Evolutionary conservation across 2,329 filamentous ascomycete genomes (phyloP), one percentile per base, ranked within the genome.

Genomic region (Simplicillium sp.): DNA sequence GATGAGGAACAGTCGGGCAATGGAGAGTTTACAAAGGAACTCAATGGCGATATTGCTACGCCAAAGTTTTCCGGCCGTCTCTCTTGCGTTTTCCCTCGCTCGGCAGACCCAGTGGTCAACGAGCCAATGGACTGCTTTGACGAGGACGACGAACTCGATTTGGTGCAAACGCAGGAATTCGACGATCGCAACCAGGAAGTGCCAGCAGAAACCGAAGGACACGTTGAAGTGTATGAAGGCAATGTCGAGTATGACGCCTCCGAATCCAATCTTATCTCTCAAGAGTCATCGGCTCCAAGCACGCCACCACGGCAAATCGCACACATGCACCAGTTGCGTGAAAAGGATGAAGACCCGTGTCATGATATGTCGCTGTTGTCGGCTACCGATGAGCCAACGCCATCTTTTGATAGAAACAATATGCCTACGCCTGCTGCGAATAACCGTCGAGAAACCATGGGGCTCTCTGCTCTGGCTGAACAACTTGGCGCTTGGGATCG

Each of bases 401-500:
- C 51, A 6, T 46, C 58, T 5, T 52, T 53, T 3, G 52, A 58
- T 18, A 54, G 54, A 11, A 45, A 48, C 3, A 54, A 59, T 7
- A 64, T 65, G 3, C 51, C 62, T 2, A 73, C 71, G 1, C 71
- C 73, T 2, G 66, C 60, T 9, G 60, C 59, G 3, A 50, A 44
- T 14, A 43, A 44, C 17, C 51, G 57, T 18, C 52, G 58, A 15
- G 58, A 54, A 3, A 58, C 54, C 3, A 50, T 61, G 47, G 77
- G 78, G 2, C 82, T 84, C 46, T 83, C 79, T 2, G 77, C 80
- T 17, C 62, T 87, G 31, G 76, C 76, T 4, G 65, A 72, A 31
- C 73, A 81, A 50, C 61, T 86, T 4, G 71, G 65, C 44, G 67
- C 70, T 17, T 87, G 83, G 82, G 70, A 71, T 47, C 68, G 80